A percentile compares a stretch with the other conserved stretches of the same genome.
phyloP scores from a whole-genome alignment of 805 yeast genomes.

The Kodamaea kakaduensis region DNA sequence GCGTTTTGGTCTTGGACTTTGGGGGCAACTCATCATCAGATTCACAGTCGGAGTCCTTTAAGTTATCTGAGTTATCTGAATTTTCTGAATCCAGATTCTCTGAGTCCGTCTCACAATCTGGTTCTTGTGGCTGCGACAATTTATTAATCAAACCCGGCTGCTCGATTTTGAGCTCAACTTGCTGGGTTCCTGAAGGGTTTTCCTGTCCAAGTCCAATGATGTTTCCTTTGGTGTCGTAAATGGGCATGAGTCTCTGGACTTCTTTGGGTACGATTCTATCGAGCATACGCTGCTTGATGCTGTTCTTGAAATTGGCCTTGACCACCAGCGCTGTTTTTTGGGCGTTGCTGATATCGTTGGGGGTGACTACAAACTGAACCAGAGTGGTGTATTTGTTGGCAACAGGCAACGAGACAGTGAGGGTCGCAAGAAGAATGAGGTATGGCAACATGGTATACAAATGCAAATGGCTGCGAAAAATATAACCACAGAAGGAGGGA shows the following conservation, averaged over 20 bases:
- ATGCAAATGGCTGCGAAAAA: conserved; percentile 1
- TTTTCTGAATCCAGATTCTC: no score
- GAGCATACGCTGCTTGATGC: conserved; percentile 10
- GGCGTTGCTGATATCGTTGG: conserved; percentile 9
- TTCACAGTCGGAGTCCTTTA: conserved; percentile 2
- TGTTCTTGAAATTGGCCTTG: conserved; percentile 9
- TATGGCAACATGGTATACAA: neutral
- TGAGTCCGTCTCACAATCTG: no score
- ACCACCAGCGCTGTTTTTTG: conserved; percentile 2
- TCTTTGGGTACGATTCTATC: conserved; percentile 9
- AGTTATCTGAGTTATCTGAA: no score
- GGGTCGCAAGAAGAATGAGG: neutral
- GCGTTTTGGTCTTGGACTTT: neutral
- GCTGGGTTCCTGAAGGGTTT: neutral
- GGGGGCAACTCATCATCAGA: conserved; percentile 1
- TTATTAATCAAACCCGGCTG: conserved; percentile 6
- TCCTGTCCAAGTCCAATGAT: conserved; percentile 5
- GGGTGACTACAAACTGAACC: conserved; percentile 9
- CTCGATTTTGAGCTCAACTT: conserved; percentile 5
- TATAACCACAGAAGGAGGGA: no score
- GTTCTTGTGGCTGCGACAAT: no score
- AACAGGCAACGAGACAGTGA: conserved; percentile 5
- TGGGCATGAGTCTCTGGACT: conserved; percentile 8
- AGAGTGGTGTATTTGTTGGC: conserved; percentile 6
- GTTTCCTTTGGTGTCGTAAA: conserved; percentile 7